Percentiles rank a stretch among this genome's conserved stretches.
Evolutionary conservation across 116 monocot species (phyloP).

Genomic region (Dioscorea cayenensis): DNA sequence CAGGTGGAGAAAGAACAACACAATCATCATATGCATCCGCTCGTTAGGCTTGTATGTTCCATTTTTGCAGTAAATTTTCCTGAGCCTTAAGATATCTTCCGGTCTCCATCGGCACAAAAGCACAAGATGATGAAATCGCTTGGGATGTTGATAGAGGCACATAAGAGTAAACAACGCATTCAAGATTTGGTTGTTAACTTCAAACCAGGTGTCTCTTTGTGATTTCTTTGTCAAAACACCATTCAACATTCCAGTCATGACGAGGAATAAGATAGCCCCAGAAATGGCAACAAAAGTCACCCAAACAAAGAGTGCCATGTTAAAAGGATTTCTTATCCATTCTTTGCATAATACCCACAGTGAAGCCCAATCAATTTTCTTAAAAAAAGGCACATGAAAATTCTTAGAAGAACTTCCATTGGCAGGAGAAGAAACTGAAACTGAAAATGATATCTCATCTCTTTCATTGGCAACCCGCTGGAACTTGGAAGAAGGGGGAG

Average conservation of each 20-base stretch:
- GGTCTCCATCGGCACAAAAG: constrained; percentile 60
- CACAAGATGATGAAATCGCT: constrained; percentile 53
- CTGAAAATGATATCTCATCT: constrained; percentile 24
- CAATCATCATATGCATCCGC: constrained; percentile 71
- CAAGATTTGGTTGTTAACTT: constrained; percentile 79
- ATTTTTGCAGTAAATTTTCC: constrained; percentile 79
- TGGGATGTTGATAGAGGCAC: constrained; percentile 82
- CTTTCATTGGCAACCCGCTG: constrained; percentile 28
- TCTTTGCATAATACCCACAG: constrained; percentile 34
- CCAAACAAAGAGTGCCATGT: constrained; percentile 75
- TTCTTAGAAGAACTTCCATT: constrained; percentile 11
- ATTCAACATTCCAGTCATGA: constrained; percentile 88
- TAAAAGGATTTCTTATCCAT: constrained; percentile 71
- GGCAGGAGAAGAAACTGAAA: constrained; percentile 4
- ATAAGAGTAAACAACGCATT: constrained; percentile 91
- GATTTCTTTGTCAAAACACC: constrained; percentile 53
- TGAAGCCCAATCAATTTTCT: constrained; percentile 58
- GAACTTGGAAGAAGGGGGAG: constrained; percentile 34
- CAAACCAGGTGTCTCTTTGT: constrained; percentile 68
- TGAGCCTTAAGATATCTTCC: constrained; percentile 42
- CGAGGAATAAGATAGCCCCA: constrained; percentile 71
- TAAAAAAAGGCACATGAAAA: constrained; percentile 23
- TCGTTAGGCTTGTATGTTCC: constrained; percentile 68
- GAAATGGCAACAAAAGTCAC: constrained; percentile 50
- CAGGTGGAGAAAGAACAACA: constrained; percentile 61